Percentiles rank a stretch among this genome's conserved stretches.
Evolutionary conservation across 2,329 filamentous ascomycete genomes (phyloP).

Genomic region (Fusarium siculi): DNA sequence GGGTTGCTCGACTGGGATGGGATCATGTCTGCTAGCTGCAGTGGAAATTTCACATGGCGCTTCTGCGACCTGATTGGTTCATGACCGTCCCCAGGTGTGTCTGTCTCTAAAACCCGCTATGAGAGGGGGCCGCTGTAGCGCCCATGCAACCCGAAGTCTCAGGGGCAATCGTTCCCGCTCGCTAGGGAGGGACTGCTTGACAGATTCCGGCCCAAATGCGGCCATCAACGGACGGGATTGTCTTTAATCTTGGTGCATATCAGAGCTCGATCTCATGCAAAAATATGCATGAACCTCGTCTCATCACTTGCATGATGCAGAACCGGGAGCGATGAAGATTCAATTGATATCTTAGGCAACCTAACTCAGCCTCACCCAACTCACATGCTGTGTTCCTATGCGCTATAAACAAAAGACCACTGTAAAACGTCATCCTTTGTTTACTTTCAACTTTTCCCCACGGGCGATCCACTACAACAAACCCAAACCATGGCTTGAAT

Average conservation of each 20-base stretch:
- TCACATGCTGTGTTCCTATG: constrained; percentile 7
- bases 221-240: background rate
- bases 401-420: constrained; percentile 35
- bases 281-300: constrained; percentile 31
- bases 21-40: constrained; percentile 29
- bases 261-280: constrained; percentile 30
- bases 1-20: constrained; percentile 34
- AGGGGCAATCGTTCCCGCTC: constrained; percentile 22
- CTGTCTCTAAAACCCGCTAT: constrained; percentile 27
- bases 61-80: constrained; percentile 18
- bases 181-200: constrained; percentile 19
- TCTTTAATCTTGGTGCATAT: constrained; percentile 20
- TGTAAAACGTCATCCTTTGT: constrained; percentile 41
- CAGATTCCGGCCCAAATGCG: constrained; percentile 27
- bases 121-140: constrained; percentile 25
- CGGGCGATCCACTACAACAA: constrained; percentile 31
- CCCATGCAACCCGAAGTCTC: constrained; percentile 13
- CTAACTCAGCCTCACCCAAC: background rate
- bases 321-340: background rate
- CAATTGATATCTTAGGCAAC: background rate
- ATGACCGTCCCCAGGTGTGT: constrained; percentile 12
- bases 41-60: constrained; percentile 29
- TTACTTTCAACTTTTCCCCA: constrained; percentile 35
- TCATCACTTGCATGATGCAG: constrained; percentile 26
- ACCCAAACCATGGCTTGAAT: constrained; percentile 15